A percentile compares a stretch with the other conserved stretches of the same genome.
These are phyloP conservation scores for Trichopus zeylanicus DNA, from an alignment of 116 monocot species.

Conservation along the genomic window DNA sequence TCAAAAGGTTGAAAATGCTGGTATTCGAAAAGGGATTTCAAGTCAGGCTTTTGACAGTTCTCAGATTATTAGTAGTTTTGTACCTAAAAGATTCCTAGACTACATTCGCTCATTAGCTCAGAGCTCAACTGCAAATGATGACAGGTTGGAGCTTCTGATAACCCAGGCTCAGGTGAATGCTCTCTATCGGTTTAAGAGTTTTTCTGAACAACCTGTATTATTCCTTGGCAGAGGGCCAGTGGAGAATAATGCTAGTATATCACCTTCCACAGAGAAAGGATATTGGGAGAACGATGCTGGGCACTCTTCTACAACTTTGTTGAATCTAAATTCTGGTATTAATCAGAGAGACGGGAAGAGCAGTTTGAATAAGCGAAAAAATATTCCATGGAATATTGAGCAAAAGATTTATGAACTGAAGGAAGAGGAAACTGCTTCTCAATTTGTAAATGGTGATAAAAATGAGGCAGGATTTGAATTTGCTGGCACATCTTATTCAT, in stretches of 20 bases:
- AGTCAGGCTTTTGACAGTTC: conserved; percentile 18
- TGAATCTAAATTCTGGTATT: not conserved
- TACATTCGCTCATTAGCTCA: conserved; percentile 47
- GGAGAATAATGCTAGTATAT: conserved; percentile 14
- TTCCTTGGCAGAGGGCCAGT: conserved; percentile 10
- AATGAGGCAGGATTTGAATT: not conserved
- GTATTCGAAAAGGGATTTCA: conserved; percentile 9
- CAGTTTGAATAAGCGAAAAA: not conserved
- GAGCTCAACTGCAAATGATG: conserved; percentile 31
- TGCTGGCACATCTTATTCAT: not conserved
- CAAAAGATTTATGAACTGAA: conserved; percentile 17
- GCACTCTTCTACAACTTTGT: too few relatives aligned
- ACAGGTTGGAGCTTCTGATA: conserved; percentile 49
- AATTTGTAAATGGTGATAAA: conserved; percentile 7
- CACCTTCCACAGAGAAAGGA: not conserved
- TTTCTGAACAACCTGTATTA: conserved; percentile 15
- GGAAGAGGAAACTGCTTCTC: conserved; percentile 8
- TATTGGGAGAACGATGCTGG: not conserved
- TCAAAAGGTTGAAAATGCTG: conserved; percentile 63
- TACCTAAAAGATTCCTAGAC: conserved; percentile 39
- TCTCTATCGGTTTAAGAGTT: conserved; percentile 39
- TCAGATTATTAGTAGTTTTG: conserved; percentile 30
- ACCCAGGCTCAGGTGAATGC: conserved; percentile 47
- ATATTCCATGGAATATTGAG: conserved; percentile 6
- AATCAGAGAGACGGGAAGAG: conserved; percentile 6